phyloP scores from a whole-genome alignment of 2,329 filamentous ascomycete genomes.

The Beauveria pseudobassiana region DNA sequence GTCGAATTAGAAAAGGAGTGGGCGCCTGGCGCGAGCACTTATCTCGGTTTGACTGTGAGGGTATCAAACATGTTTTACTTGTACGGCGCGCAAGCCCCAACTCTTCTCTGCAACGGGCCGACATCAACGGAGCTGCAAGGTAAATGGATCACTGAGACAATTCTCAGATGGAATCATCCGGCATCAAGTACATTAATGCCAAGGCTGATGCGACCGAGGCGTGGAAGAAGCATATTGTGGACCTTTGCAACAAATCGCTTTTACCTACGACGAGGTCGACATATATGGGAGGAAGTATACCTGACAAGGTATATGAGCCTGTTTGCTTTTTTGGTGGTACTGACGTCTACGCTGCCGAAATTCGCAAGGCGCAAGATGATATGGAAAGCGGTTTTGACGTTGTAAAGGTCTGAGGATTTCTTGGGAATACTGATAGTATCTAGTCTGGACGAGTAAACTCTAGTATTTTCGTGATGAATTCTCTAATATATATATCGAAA shows the following conservation, averaged over 20 bases:
- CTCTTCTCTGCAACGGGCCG: constrained; percentile 14
- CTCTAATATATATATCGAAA: background rate
- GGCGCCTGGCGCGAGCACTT: constrained; percentile 21
- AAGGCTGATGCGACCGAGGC: background rate
- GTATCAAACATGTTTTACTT: constrained; percentile 17
- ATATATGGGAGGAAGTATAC: constrained; percentile 9
- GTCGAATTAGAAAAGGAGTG: constrained; percentile 18
- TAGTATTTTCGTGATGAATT: no score
- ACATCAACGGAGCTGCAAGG: constrained; percentile 13
- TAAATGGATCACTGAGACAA: constrained; percentile 4
- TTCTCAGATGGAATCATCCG: background rate
- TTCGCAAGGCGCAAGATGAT: background rate
- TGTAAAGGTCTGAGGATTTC: background rate
- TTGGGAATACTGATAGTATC: background rate
- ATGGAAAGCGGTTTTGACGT: background rate
- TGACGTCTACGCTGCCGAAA: background rate
- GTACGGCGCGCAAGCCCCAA: constrained; percentile 14
- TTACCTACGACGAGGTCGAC: background rate
- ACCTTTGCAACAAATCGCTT: background rate
- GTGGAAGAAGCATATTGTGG: background rate
- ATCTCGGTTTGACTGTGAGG: constrained; percentile 17
- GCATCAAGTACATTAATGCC: background rate
- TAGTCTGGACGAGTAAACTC: background rate
- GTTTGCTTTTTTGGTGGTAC: background rate
- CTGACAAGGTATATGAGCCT: background rate